Evolutionary conservation across 148 eudicot species (phyloP), one percentile per base, ranked within the genome.

Genomic region (Rhododendron henanense): DNA sequence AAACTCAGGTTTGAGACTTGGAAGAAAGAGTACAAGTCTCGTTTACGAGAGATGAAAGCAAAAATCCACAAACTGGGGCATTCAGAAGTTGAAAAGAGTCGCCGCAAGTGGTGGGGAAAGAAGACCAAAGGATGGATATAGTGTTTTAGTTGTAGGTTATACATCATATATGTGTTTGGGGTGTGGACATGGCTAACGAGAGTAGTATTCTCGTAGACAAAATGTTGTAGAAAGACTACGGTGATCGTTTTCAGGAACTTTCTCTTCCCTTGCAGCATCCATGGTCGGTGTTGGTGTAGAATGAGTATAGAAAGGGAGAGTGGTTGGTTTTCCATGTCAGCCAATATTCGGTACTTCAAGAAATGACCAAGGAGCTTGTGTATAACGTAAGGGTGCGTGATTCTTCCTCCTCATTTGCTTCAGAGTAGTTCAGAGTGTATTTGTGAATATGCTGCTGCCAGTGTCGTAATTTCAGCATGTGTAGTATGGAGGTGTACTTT

Each of bases 71-170:
- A 89, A 88, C 85, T 86, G 78, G 90, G 88, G 47, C 86, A 87
- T 77, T 67, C 86, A 23, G 95, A 94, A 67, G 83, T 79, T 3
- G 95, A 92, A 18, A 94, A 90, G 81, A 82, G 90, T 59, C 89
- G 89, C 31, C 81, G 92, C 84, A 96, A 89, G 88, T 95, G 98
- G 98, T 96, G 97, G 97, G 94, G 94, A 79, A 91, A 88, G 92
- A 91, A 86, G 77, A 90, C 88, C 84, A 88, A 87, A 63, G 88
- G 85, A 90, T 10, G 76, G 47, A 50, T 82, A 48, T 88, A 84
- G 86, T 65, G 44, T 55, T 78, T 76, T 69, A 51, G 75, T 13
- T 85, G 18, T 47, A 61, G 78, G 31, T 18, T 39, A 25, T 50
- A 39, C n/a, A 19, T 63, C 51, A 31, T 33, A 37, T 55, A 33